Evolutionary conservation across 1,284 basidiomycete genomes (phyloP).

Genomic region (Trichosporon coremiiforme): DNA sequence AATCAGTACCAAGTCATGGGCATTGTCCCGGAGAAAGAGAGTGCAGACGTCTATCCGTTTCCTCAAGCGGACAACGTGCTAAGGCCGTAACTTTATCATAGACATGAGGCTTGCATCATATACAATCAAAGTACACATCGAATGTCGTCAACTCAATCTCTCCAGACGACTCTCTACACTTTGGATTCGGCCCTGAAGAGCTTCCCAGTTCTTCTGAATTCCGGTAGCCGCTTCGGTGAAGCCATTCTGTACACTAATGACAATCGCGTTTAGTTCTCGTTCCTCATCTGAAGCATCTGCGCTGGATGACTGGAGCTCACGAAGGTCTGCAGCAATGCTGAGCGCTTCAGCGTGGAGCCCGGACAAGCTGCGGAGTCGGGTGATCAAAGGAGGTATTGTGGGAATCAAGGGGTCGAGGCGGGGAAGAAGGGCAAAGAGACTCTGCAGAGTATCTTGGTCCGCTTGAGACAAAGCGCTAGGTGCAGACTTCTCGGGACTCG

Average conservation of each 20-base stretch:
- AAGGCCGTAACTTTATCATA: background rate
- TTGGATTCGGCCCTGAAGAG: slow-evolving; percentile 63
- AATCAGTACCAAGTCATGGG: slow-evolving; percentile 63
- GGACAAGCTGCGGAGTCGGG: slow-evolving; percentile 79
- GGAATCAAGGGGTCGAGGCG: slow-evolving; percentile 84
- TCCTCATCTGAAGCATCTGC: slow-evolving; percentile 65
- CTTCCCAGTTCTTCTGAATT: slow-evolving; percentile 68
- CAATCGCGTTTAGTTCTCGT: slow-evolving; percentile 68
- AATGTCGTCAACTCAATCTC: slow-evolving; percentile 5
- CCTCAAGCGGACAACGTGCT: background rate
- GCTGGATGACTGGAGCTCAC: slow-evolving; percentile 72
- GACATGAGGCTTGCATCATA: background rate
- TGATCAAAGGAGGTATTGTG: slow-evolving; percentile 86
- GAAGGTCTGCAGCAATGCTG: slow-evolving; percentile 65
- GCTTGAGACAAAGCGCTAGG: slow-evolving; percentile 58
- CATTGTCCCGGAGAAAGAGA: slow-evolving; percentile 43
- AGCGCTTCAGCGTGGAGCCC: slow-evolving; percentile 78
- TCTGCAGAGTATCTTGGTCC: slow-evolving; percentile 62
- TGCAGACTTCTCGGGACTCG: slow-evolving; percentile 30
- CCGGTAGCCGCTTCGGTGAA: slow-evolving; percentile 69
- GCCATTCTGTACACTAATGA: slow-evolving; percentile 72
- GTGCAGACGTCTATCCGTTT: slow-evolving; percentile 56
- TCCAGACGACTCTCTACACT: slow-evolving; percentile 58
- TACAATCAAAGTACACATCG: background rate
- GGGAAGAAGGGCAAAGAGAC: slow-evolving; percentile 70